Conservation (phyloP, 177 flowering plant genomes). For the Vitis hybrid region DNA sequence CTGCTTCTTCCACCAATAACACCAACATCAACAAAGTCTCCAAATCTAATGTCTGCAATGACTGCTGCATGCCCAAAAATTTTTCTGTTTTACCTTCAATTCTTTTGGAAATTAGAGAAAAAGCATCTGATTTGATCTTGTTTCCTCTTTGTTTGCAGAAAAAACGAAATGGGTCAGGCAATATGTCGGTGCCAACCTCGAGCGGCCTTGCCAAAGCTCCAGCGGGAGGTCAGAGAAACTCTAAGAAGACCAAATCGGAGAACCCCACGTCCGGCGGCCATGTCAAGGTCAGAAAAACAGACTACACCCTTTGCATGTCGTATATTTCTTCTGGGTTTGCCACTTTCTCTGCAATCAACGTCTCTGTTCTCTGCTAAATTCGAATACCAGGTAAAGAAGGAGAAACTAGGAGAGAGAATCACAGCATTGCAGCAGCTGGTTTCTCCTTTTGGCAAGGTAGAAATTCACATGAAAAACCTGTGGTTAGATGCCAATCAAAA, state of each 20-base stretch:
- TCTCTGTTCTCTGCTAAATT: background rate
- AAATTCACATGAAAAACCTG: background rate
- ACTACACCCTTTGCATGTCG: background rate
- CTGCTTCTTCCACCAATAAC: slow-evolving; percentile 38
- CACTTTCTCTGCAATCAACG: background rate
- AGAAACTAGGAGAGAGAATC: slow-evolving; percentile 82
- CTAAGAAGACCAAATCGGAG: slow-evolving; percentile 40
- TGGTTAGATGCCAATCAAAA: no score
- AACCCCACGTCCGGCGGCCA: slow-evolving; percentile 23
- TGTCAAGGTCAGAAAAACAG: slow-evolving; percentile 36
- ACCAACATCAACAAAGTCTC: slow-evolving; percentile 25
- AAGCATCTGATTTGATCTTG: no score
- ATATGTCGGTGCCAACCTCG: slow-evolving; percentile 13
- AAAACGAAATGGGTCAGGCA: slow-evolving; percentile 35
- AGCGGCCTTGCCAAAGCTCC: slow-evolving; percentile 11
- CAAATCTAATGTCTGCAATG: slow-evolving; percentile 30
- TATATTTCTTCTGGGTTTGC: background rate
- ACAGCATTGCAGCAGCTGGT: slow-evolving; percentile 79
- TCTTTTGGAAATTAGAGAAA: background rate
- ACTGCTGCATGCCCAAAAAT: background rate
- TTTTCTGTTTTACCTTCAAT: background rate
- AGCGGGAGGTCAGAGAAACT: slow-evolving; percentile 20
- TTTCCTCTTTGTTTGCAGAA: slow-evolving; percentile 23
- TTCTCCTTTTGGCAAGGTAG: slow-evolving; percentile 88
- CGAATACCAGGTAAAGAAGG: slow-evolving; percentile 54